These are phyloP conservation scores for Diaporthe destruens DNA, from an alignment of 2,329 filamentous ascomycete species.

Conservation along the genomic window DNA sequence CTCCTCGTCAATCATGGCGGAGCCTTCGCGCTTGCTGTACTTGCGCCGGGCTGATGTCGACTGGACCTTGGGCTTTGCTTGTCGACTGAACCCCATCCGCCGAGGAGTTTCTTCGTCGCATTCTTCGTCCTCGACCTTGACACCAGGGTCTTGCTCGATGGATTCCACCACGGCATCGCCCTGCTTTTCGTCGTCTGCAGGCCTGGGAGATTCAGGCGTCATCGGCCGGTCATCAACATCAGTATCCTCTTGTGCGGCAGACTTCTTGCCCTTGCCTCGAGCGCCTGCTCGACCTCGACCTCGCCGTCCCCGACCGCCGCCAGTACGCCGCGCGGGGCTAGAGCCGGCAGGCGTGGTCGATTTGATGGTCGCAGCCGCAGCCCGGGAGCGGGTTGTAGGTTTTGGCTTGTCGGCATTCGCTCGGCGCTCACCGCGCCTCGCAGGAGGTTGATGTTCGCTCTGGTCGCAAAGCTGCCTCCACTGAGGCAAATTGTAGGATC, in stretches of 20 bases:
- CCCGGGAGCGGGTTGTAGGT: constrained; percentile 54
- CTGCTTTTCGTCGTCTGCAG: constrained; percentile 48
- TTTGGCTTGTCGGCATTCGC: constrained; percentile 69
- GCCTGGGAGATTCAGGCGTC: constrained; percentile 69
- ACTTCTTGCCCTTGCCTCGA: constrained; percentile 54
- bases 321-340: constrained; percentile 32
- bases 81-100: constrained; percentile 63
- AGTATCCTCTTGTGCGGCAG: constrained; percentile 54
- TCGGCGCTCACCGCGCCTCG: constrained; percentile 85
- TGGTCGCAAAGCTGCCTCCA: constrained; percentile 96
- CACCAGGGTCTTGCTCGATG: constrained; percentile 61
- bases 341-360: constrained; percentile 25
- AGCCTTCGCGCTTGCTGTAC: constrained; percentile 83
- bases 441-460: constrained; percentile 94
- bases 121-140: constrained; percentile 58
- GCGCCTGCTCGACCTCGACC: constrained; percentile 54
- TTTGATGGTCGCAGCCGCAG: constrained; percentile 47
- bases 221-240: constrained; percentile 66
- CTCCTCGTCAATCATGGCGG: constrained; percentile 86
- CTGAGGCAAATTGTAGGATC: constrained; percentile 95
- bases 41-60: constrained; percentile 90
- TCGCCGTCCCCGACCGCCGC: constrained; percentile 34
- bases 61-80: constrained; percentile 71
- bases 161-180: constrained; percentile 57
- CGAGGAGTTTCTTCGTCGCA: constrained; percentile 59